Evolutionary conservation across 306 rosid genomes (phyloP).

Genomic region (Casuarina glauca): DNA sequence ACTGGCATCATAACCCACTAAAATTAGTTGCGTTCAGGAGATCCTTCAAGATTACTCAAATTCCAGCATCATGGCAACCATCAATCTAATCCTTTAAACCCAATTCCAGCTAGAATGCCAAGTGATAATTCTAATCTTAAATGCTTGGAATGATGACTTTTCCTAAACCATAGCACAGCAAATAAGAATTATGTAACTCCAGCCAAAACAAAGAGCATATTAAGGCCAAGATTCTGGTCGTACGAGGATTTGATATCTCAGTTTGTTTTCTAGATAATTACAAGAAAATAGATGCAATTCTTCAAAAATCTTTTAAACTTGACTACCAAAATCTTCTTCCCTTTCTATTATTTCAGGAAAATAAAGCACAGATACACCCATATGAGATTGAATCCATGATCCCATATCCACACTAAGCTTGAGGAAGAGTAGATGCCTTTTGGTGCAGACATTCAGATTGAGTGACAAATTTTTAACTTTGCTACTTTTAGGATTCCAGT

Average conservation of each 20-base stretch:
- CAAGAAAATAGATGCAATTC: not conserved
- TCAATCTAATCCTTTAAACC: not conserved
- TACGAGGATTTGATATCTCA: not conserved
- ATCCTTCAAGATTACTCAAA: not conserved
- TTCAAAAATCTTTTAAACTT: not conserved
- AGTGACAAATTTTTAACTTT: not conserved
- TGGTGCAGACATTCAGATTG: not conserved
- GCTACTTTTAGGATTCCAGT: conserved; percentile 10
- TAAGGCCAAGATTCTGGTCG: not conserved
- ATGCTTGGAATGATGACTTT: not conserved
- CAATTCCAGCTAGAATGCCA: not conserved
- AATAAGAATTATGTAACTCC: not conserved
- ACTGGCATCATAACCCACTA: not conserved
- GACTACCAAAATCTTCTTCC: too few species aligned
- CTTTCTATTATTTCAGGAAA: too few species aligned
- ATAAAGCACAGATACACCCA: not conserved
- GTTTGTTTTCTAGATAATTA: not conserved
- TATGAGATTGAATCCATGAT: not conserved
- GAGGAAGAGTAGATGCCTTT: not conserved
- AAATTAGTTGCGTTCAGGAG: not conserved
- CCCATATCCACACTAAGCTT: not conserved
- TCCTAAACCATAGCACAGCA: not conserved
- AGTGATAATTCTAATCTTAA: not conserved
- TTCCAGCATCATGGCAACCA: not conserved
- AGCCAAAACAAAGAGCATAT: not conserved